Percentiles rank a stretch among this genome's conserved stretches.
Evolutionary conservation across 2,329 filamentous ascomycete species (phyloP).

Genomic region (Neurospora sp.): DNA sequence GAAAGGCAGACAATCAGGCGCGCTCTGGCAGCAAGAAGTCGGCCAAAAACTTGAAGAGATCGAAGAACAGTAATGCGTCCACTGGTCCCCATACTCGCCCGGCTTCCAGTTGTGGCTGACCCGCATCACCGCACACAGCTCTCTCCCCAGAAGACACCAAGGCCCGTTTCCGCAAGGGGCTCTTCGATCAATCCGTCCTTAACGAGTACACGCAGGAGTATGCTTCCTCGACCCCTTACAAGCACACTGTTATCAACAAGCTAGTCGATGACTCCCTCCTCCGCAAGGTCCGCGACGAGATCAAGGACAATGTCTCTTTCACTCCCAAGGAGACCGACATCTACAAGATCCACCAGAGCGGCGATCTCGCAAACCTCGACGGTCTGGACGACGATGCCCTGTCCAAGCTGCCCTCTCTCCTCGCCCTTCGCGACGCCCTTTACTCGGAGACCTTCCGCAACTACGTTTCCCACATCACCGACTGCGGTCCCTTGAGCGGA

Average conservation of each 20-base stretch:
- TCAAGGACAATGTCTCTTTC: constrained; percentile 84
- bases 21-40: constrained; percentile 28
- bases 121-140: constrained; percentile 23
- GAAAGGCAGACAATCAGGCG: constrained; percentile 43
- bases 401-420: constrained; percentile 77
- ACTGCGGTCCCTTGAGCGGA: constrained; percentile 78
- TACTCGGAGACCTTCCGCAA: constrained; percentile 85
- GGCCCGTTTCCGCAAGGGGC: constrained; percentile 52
- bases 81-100: not conserved
- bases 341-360: constrained; percentile 98
- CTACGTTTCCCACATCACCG: constrained; percentile 80
- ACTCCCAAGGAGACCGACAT: constrained; percentile 99
- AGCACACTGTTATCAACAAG: constrained; percentile 79
- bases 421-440: constrained; percentile 83
- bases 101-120: constrained; percentile 7
- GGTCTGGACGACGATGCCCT: constrained; percentile 82
- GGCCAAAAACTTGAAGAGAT: constrained; percentile 38
- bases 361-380: constrained; percentile 92
- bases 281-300: constrained; percentile 78
- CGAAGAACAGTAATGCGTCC: constrained; percentile 32
- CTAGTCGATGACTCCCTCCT: constrained; percentile 75
- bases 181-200: constrained; percentile 53
- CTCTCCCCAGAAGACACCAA: constrained; percentile 40
- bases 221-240: constrained; percentile 62
- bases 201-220: constrained; percentile 52